Evolutionary conservation across 2,329 filamentous ascomycete species (phyloP).

Genomic region (Colletotrichum sp.): DNA sequence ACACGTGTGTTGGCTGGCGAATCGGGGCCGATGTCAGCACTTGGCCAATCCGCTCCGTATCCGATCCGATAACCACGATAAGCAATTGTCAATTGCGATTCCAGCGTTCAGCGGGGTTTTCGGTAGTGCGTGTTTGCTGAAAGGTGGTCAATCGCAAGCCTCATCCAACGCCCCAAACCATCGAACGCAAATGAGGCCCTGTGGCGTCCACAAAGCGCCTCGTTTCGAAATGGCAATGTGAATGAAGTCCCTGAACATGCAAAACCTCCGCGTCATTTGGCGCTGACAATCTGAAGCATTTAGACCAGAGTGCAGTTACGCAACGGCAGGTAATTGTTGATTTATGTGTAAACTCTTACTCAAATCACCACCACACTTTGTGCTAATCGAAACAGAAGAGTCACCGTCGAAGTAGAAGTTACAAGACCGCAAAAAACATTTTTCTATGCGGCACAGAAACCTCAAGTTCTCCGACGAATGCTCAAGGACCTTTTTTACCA

Average conservation of each 20-base stretch:
- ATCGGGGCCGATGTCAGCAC: neutral
- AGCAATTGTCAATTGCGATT: neutral
- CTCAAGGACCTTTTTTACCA: neutral
- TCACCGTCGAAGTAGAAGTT: accelerated
- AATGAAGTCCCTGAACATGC: neutral
- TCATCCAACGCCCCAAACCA: neutral
- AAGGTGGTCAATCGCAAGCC: neutral
- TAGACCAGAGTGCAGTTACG: neutral
- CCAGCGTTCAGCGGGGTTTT: neutral
- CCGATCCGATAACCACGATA: neutral
- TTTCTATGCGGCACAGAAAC: neutral
- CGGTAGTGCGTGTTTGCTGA: neutral
- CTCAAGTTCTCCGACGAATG: neutral
- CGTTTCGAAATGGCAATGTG: neutral
- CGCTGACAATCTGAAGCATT: neutral
- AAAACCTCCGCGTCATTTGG: accelerated
- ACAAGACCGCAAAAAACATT: neutral
- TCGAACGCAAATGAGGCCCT: neutral
- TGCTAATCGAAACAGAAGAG: neutral
- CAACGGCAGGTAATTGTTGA: neutral
- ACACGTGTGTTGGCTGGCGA: neutral
- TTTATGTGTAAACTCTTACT: neutral
- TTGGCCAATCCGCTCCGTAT: neutral
- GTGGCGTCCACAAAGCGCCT: neutral
- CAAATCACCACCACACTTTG: neutral